A percentile compares a stretch with the other conserved stretches of the same genome.
Conservation (phyloP, 352 stramenopile species). For the Phytophthora pseudosyringae region DNA sequence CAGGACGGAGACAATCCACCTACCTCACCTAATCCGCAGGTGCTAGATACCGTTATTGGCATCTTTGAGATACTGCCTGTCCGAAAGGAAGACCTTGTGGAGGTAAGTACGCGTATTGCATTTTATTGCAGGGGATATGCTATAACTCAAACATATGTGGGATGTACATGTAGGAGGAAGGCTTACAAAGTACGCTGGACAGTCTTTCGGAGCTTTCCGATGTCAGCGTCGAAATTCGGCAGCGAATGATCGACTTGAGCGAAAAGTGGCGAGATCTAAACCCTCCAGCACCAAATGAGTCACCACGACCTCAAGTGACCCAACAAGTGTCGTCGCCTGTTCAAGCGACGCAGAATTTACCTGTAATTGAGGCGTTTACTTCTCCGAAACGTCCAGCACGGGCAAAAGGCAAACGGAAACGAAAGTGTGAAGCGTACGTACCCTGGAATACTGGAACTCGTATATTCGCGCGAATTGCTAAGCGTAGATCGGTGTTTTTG, state of each 20-base stretch:
- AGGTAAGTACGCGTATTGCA: conserved; percentile 43
- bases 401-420: conserved; percentile 47
- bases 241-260: conserved; percentile 47
- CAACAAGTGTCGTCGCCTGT: conserved; percentile 22
- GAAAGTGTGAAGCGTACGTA: conserved; percentile 57
- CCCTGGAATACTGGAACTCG: neutral
- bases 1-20: conserved; percentile 10
- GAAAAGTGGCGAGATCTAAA: conserved; percentile 55
- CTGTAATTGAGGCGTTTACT: conserved; percentile 54
- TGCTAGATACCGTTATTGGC: conserved; percentile 65
- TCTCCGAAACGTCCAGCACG: conserved; percentile 39
- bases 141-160: conserved; percentile 1
- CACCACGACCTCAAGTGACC: conserved; percentile 14
- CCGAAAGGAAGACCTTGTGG: conserved; percentile 62
- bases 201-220: conserved; percentile 39
- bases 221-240: conserved; percentile 42
- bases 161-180: conserved; percentile 33
- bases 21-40: conserved; percentile 57
- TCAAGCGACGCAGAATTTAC: conserved; percentile 29
- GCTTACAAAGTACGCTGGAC: conserved; percentile 43
- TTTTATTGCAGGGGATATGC: neutral
- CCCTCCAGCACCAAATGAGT: conserved; percentile 32
- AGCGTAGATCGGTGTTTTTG: conserved; percentile 1
- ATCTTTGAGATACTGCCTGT: conserved; percentile 67
- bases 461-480: neutral